phyloP scores from a whole-genome alignment of 2,329 filamentous ascomycete species.

The Penicillium sp. region DNA sequence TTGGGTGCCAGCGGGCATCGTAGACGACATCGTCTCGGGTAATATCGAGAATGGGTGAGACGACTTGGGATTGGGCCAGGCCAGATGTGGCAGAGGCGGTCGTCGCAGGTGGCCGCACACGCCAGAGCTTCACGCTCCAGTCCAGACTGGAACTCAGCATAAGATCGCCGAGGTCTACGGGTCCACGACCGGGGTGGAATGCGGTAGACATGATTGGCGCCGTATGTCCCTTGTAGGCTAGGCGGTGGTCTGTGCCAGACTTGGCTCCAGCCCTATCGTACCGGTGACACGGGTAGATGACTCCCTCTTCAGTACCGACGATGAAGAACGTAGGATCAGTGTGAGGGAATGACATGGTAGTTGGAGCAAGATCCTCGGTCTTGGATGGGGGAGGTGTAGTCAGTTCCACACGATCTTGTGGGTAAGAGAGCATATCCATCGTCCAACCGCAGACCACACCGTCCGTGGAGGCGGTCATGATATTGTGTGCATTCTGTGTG shows the following conservation, averaged over 20 bases:
- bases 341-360: conserved; percentile 89
- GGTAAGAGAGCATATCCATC: conserved; percentile 95
- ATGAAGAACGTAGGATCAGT: conserved; percentile 97
- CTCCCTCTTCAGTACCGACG: conserved; percentile 92
- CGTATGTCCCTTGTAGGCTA: conserved; percentile 85
- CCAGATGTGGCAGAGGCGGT: conserved; percentile 40
- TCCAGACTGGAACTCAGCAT: conserved; percentile 90
- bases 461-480: conserved; percentile 94
- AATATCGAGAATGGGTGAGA: conserved; percentile 81
- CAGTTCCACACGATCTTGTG: conserved; percentile 88
- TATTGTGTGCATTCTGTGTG: conserved; percentile 98
- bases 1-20: conserved; percentile 90
- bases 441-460: conserved; percentile 97
- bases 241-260: conserved; percentile 84
- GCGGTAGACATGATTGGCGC: conserved; percentile 94
- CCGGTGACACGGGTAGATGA: conserved; percentile 92
- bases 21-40: conserved; percentile 95
- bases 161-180: conserved; percentile 89
- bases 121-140: conserved; percentile 98
- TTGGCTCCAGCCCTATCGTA: conserved; percentile 98
- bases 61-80: conserved; percentile 47
- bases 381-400: conserved; percentile 81
- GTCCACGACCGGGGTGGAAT: conserved; percentile 89
- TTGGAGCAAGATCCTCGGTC: conserved; percentile 92
- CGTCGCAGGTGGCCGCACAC: conserved; percentile 61